Conservation (phyloP, 192 early-diverging fungal genomes). For the Coemansia sp. region DNA sequence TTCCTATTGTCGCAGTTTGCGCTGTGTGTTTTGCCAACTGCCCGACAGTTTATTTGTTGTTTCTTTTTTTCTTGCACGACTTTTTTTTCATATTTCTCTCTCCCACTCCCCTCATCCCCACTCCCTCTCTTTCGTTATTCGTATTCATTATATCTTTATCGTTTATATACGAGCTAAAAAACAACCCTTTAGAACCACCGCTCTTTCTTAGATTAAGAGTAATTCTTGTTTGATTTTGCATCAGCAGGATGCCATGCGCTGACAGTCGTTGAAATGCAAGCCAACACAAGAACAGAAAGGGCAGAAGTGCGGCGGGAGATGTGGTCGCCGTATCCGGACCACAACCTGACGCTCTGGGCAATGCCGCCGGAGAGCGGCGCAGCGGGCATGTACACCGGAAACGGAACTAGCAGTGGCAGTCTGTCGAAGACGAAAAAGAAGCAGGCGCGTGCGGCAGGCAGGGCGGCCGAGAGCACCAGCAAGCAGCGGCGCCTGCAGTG, state of each 20-base stretch:
- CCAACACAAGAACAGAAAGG: slow-evolving; percentile 20
- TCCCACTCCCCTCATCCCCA: neutral
- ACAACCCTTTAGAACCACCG: too few species aligned
- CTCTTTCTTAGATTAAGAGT: too few species aligned
- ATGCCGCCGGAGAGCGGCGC: slow-evolving; percentile 8
- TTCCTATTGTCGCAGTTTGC: too few species aligned
- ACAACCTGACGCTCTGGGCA: slow-evolving; percentile 50
- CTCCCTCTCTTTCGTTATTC: too few species aligned
- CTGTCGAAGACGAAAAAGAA: neutral
- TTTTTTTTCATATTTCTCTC: neutral
- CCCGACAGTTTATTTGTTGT: neutral
- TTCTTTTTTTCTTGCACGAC: neutral
- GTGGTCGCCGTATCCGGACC: slow-evolving; percentile 54
- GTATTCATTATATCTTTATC: too few species aligned
- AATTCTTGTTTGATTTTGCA: too few species aligned
- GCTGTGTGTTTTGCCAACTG: neutral
- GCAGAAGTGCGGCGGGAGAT: slow-evolving; percentile 22
- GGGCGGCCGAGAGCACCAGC: neutral
- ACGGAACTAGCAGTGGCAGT: neutral
- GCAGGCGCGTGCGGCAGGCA: neutral
- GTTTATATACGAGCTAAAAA: too few species aligned
- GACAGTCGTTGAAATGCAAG: slow-evolving; percentile 6
- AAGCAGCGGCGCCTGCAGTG: slow-evolving; percentile 28
- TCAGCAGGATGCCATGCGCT: neutral
- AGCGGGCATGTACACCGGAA: neutral